Percentiles rank a stretch among this genome's conserved stretches.
These are phyloP conservation scores for Borovskyia barvae DNA, from an alignment of 208 protist species.

Conservation along the genomic window DNA sequence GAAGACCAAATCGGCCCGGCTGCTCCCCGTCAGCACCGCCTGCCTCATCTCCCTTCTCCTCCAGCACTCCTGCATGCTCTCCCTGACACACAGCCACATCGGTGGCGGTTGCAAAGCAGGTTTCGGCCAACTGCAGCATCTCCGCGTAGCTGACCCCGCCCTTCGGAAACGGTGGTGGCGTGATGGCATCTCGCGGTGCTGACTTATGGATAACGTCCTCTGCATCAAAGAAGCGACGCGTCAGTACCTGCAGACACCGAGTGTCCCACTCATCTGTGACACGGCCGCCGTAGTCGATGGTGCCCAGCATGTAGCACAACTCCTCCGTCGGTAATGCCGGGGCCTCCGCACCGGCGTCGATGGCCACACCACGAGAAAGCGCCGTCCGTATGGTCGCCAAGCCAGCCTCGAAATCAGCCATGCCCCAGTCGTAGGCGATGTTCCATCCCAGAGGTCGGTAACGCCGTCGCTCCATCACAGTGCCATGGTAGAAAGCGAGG, in stretches of 20 bases:
- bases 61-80: too few relatives aligned
- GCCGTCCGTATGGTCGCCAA: conserved; percentile 73
- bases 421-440: conserved; percentile 93
- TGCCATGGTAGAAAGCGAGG: conserved; percentile 91
- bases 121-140: conserved; percentile 57
- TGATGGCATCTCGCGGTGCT: conserved; percentile 42
- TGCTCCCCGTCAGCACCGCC: conserved; percentile 49
- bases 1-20: conserved; percentile 92
- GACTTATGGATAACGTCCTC: conserved; percentile 14
- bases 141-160: conserved; percentile 39
- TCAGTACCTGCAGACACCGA: conserved; percentile 75
- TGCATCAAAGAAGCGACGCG: conserved; percentile 76
- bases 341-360: conserved; percentile 9
- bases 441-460: conserved; percentile 95
- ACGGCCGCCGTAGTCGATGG: conserved; percentile 94
- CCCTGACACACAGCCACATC: too few relatives aligned
- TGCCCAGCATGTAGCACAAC: conserved; percentile 88
- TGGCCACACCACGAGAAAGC: conserved; percentile 32
- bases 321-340: conserved; percentile 65
- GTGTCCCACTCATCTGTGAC: conserved; percentile 93
- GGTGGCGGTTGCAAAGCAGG: conserved; percentile 44
- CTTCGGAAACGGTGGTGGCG: conserved; percentile 48
- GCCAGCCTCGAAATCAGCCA: conserved; percentile 85
- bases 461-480: conserved; percentile 91
- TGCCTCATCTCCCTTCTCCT: too few relatives aligned